Evolutionary conservation across 2,329 filamentous ascomycete genomes (phyloP).

Genomic region (Arthrinium phaeospermum): DNA sequence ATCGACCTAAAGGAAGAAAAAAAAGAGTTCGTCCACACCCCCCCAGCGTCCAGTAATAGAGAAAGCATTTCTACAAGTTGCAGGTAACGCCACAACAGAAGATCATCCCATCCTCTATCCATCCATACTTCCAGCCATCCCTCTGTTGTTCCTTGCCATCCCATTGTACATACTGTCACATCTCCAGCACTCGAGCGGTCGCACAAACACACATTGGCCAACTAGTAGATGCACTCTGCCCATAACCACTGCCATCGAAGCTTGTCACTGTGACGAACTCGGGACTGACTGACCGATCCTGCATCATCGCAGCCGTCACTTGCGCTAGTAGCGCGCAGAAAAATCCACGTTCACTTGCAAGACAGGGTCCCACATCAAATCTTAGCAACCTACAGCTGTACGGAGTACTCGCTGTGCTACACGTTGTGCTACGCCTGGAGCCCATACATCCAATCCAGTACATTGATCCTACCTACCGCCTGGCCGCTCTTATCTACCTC

Average conservation of each 20-base stretch:
- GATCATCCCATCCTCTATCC: not conserved
- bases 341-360: constrained; percentile 10
- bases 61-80: not conserved
- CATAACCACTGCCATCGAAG: not conserved
- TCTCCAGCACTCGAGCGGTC: not conserved
- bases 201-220: not conserved
- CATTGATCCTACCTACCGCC: not conserved
- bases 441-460: not conserved
- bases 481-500: not conserved
- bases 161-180: not conserved
- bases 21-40: not conserved
- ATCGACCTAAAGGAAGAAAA: not conserved
- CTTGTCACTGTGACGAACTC: not conserved
- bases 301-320: constrained; percentile 3
- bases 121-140: not conserved
- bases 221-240: not conserved
- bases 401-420: not conserved
- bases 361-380: constrained; percentile 17
- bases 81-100: not conserved
- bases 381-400: constrained; percentile 5
- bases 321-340: constrained; percentile 4
- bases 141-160: not conserved
- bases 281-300: not conserved
- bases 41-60: not conserved
- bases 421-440: not conserved